Evolutionary conservation across 202 grass and related monocot species (phyloP), one percentile per base, ranked within the genome.

Genomic region (Zoysia matrella): DNA sequence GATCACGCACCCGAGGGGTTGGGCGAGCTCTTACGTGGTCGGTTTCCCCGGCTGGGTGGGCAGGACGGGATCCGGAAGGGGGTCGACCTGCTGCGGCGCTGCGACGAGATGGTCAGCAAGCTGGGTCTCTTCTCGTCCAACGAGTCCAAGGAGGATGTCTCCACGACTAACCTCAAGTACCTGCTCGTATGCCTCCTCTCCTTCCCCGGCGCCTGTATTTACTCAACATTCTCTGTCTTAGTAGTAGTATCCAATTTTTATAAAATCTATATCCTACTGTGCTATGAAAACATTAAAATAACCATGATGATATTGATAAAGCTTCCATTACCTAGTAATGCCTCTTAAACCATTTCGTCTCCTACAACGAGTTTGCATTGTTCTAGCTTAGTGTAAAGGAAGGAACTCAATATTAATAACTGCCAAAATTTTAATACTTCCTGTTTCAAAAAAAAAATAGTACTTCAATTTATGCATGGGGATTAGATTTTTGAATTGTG

Each of bases 101-200:
- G 95, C 45, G 90, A 98, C 69, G 90, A 81, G 69, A 93, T 98
- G 92, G 83, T 74, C 47, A 56, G 80, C 81, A 83, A 68, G 81
- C 52, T 75, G 7, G 92, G 87, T 2, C 50, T 67, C 4, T 74
- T 83, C 71, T 83, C 71, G 41, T 3, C 16, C 61, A 83, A 83
- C 71, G 80, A 83, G 80, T 75, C 80, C 60, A 83, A 75, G 60
- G 80, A 83, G 3, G 80, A 83, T 42, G 82, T 94, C 87, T 94
- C 82, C 95, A 94, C 95, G 11, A 61, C 92, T 48, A 93, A 98
- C 63, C 84, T 98, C 73, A 97, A 97, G 81, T 97, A 88, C 81
- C 85, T 91, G 0, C 84, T 90, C 52, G 92, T 94, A 66, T 45
- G 48, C 7, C 9, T 55, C 15, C 13, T 13, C 16, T 15, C 61